Evolutionary conservation across 768 basidiomycete species (phyloP).

Genomic region (Mrakia gelida): DNA sequence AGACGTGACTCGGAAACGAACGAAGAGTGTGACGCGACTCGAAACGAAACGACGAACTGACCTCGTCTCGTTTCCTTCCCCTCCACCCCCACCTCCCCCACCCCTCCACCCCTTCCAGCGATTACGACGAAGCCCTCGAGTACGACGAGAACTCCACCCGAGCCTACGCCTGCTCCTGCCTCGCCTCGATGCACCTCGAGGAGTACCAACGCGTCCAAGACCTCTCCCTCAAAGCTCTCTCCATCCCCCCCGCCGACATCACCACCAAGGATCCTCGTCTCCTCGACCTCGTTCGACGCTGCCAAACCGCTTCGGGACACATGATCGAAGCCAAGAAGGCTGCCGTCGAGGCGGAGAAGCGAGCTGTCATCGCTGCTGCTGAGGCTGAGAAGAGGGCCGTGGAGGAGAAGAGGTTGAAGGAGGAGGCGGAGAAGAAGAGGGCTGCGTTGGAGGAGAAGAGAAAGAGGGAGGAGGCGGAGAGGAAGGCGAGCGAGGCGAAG

Average conservation of each 20-base stretch:
- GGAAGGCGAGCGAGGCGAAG: neutral
- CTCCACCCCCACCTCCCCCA: no score
- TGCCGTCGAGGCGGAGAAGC: neutral
- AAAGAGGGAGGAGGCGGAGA: neutral
- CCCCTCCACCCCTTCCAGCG: neutral
- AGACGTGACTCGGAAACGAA: neutral
- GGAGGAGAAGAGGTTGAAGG: no score
- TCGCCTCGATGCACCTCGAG: slow-evolving; percentile 5
- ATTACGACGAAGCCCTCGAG: slow-evolving; percentile 2
- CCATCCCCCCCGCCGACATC: neutral
- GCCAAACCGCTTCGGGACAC: neutral
- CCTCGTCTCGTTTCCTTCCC: neutral
- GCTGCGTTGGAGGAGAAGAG: neutral
- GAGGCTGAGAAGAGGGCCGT: neutral
- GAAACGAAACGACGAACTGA: no score
- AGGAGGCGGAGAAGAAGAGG: no score
- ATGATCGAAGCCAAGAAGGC: neutral
- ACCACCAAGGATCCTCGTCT: neutral
- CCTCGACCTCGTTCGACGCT: neutral
- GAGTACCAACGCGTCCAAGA: neutral
- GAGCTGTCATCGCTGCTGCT: neutral
- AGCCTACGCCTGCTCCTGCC: slow-evolving; percentile 9
- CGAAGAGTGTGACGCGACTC: neutral
- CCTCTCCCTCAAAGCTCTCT: neutral
- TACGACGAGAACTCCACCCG: slow-evolving; percentile 5